phyloP scores from a whole-genome alignment of 257 asterid species.

The Gentiana straminea region DNA sequence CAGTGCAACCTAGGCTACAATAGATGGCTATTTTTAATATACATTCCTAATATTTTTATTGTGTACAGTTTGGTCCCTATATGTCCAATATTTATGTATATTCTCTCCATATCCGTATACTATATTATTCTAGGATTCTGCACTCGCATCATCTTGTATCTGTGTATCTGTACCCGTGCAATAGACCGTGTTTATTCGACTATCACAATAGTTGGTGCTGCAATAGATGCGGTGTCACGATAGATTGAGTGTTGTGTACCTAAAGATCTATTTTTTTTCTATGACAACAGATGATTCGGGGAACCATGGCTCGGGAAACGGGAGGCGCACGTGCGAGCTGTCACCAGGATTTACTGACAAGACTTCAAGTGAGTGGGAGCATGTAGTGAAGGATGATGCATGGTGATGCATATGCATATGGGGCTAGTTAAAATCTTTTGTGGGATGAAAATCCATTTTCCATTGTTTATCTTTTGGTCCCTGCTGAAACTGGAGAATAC shows the following conservation, averaged over 20 bases:
- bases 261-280: conserved; percentile 22
- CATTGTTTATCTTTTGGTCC: background rate
- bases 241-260: conserved; percentile 10
- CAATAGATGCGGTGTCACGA: conserved; percentile 1
- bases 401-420: conserved; percentile 11
- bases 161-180: too few species aligned
- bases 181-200: too few species aligned
- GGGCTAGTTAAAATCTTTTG: conserved; percentile 14
- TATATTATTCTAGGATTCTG: too few species aligned
- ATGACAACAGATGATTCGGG: conserved; percentile 23
- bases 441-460: background rate
- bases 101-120: too few species aligned
- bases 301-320: conserved; percentile 14
- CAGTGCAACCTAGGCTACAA: too few species aligned
- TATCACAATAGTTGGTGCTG: conserved; percentile 13
- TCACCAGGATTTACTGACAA: conserved; percentile 35
- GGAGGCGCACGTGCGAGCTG: conserved; percentile 16
- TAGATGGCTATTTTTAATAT: too few species aligned
- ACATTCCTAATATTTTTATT: too few species aligned
- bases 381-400: conserved; percentile 57
- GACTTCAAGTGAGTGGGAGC: conserved; percentile 88
- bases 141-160: too few species aligned
- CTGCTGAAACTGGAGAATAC: conserved; percentile 1
- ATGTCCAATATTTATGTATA: too few species aligned
- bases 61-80: too few species aligned